Base-by-base conservation (phyloP, 1,284 basidiomycete genomes). In the Cryptococcus sp. region DNA sequence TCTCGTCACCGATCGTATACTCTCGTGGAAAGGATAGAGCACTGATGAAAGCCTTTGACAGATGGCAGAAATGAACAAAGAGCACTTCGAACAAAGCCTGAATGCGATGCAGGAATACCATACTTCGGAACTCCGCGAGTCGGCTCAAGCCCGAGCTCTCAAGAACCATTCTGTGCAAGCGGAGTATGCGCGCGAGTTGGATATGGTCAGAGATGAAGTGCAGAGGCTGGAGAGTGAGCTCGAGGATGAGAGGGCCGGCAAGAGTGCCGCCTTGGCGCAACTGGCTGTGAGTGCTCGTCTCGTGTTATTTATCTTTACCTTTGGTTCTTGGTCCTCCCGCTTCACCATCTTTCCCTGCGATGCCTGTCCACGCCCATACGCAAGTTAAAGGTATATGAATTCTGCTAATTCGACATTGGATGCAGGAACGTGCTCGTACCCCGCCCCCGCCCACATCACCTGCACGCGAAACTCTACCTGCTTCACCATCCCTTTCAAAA, bases 31-130 rank as follows among this genome's bases (percentile, higher is more conserved):
- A 13, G 31, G 31, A 5, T 13, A 35, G 8, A 35, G 31, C 8
- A 35, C 31, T 35, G 31, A 35, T 10, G 7, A 8, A 35, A 35
- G 2, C 3, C 13, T 22, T 17, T 17, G 22, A 16, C 57, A 76
- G 74, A 65, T 71, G 53, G 61, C 74, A 25, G 72, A 71, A 54
- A 74, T 75, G 72, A 75, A 76, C 68, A 71, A 72, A 53, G 55
- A 60, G 13, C 67, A 71, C 53, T 76, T 75, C 47, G 57, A 70
- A 45, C 56, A 62, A 23, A 59, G 68, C 7, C 55, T 74, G 5
- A 52, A 58, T 13, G 58, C 61, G 44, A 55, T 63, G n/a, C 62
- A 69, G 44, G 57, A 64, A 19, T 53, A 58, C 19, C 58, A 60
- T n/a, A 23, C 47, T 1, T 27, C 45, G 3, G 60, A 65, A 22